These are phyloP conservation scores for Globisporangium uncinulatum DNA, from an alignment of 352 stramenopile species.

Conservation along the genomic window DNA sequence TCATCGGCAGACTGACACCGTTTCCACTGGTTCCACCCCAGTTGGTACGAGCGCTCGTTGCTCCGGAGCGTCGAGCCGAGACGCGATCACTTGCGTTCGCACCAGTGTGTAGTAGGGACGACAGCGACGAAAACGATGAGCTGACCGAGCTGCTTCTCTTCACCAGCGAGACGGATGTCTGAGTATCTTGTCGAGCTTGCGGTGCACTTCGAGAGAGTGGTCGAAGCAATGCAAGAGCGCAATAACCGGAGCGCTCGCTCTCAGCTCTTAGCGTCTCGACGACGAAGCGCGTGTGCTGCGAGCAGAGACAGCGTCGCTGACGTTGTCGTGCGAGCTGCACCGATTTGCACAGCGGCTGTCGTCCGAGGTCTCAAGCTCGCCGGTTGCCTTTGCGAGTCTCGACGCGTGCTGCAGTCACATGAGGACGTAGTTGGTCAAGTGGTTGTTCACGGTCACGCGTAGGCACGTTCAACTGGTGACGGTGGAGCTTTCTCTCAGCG, in stretches of 20 bases:
- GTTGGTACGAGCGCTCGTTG: not conserved
- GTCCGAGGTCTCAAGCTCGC: not conserved
- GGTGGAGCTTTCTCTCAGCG: constrained; percentile 1
- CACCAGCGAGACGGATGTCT: not conserved
- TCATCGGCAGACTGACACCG: no score
- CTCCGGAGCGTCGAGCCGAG: not conserved
- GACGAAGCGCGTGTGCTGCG: not conserved
- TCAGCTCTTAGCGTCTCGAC: not conserved
- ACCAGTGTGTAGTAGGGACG: not conserved
- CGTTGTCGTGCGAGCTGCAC: constrained; percentile 1
- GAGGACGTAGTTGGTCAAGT: not conserved
- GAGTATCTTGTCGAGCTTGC: not conserved
- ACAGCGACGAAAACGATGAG: not conserved
- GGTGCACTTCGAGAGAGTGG: not conserved
- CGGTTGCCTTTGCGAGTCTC: not conserved
- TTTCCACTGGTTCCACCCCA: constrained; percentile 3
- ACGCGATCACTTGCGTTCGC: not conserved
- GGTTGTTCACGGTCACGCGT: not conserved
- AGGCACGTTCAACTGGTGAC: not conserved
- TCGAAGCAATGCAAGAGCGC: not conserved
- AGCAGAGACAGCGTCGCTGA: not conserved
- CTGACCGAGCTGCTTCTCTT: constrained; percentile 4
- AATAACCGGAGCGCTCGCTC: not conserved
- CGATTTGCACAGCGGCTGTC: not conserved
- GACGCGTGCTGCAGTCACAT: not conserved